phyloP scores from a whole-genome alignment of 345 rosid genomes.

The Gossypium rotundifolium region DNA sequence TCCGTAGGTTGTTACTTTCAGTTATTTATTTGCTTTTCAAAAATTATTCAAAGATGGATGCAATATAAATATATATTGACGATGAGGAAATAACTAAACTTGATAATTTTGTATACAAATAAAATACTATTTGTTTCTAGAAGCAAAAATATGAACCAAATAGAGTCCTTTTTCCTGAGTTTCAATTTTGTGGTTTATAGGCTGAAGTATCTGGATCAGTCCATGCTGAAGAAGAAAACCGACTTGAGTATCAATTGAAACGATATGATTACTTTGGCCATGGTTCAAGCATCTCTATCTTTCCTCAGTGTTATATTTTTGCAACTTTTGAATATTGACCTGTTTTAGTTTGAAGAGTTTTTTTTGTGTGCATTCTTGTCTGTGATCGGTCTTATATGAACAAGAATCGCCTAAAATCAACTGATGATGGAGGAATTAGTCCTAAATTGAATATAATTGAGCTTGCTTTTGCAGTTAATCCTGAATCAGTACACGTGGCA shows the following conservation, averaged over 20 bases:
- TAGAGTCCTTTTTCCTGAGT: neutral
- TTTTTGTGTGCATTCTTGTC: neutral
- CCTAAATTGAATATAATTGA: constrained; percentile 1
- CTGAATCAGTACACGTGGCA: constrained; percentile 47
- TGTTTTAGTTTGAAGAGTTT: neutral
- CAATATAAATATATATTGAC: neutral
- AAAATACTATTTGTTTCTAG: neutral
- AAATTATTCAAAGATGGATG: neutral
- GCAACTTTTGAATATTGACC: neutral
- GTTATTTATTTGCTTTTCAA: neutral
- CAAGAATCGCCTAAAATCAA: neutral
- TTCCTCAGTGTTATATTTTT: neutral
- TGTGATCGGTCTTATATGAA: neutral
- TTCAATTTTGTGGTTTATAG: constrained; percentile 29
- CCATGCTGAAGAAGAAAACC: constrained; percentile 53
- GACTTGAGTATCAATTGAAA: constrained; percentile 66
- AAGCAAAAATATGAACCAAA: neutral
- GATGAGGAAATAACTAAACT: neutral
- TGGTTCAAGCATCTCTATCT: constrained; percentile 33
- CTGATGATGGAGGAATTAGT: neutral
- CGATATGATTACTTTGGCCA: constrained; percentile 83
- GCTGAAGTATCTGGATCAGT: constrained; percentile 68
- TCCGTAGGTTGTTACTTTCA: neutral
- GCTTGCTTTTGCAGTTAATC: constrained; percentile 43
- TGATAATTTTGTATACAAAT: neutral